phyloP scores from a whole-genome alignment of 768 basidiomycete species.

The Rhodosporidiobolus odoratus region DNA sequence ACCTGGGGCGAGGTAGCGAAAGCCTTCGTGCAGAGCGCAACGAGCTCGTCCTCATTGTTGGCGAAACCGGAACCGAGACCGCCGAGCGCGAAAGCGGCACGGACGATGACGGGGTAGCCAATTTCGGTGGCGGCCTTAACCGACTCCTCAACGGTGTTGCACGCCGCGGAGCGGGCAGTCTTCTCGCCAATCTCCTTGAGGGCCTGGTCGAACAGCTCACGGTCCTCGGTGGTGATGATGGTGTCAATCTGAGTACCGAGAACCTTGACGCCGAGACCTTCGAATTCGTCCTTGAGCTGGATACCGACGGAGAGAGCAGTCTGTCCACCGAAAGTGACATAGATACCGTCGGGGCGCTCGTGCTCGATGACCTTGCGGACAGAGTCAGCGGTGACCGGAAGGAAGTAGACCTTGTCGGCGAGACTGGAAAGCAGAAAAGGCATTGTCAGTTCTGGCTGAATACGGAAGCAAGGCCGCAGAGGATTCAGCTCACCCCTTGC shows the following conservation, averaged over 20 bases:
- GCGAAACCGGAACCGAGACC: constrained; percentile 95
- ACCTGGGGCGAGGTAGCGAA: constrained; percentile 98
- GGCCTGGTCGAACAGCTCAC: constrained; percentile 84
- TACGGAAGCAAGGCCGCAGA: not conserved
- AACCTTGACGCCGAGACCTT: constrained; percentile 78
- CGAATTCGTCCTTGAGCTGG: constrained; percentile 96
- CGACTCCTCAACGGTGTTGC: constrained; percentile 80
- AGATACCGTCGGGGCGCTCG: constrained; percentile 98
- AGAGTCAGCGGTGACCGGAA: constrained; percentile 96
- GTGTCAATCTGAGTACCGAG: constrained; percentile 96
- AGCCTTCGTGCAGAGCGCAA: constrained; percentile 82
- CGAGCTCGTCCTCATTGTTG: constrained; percentile 83
- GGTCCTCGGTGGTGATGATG: constrained; percentile 93
- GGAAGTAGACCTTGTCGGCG: constrained; percentile 98
- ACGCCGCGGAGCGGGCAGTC: constrained; percentile 82
- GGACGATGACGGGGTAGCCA: constrained; percentile 91
- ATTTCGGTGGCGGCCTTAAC: constrained; percentile 72
- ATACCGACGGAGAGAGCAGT: constrained; percentile 95
- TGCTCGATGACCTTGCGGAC: constrained; percentile 97
- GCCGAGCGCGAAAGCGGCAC: constrained; percentile 93
- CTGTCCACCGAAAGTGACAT: constrained; percentile 97
- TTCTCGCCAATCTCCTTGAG: constrained; percentile 96
- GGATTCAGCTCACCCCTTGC: constrained; percentile 28
- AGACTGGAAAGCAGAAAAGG: constrained; percentile 79
- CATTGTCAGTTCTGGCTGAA: not conserved